Base-by-base conservation (phyloP, 2,329 filamentous ascomycete genomes). In the Phyllosticta paracitricarpa region DNA sequence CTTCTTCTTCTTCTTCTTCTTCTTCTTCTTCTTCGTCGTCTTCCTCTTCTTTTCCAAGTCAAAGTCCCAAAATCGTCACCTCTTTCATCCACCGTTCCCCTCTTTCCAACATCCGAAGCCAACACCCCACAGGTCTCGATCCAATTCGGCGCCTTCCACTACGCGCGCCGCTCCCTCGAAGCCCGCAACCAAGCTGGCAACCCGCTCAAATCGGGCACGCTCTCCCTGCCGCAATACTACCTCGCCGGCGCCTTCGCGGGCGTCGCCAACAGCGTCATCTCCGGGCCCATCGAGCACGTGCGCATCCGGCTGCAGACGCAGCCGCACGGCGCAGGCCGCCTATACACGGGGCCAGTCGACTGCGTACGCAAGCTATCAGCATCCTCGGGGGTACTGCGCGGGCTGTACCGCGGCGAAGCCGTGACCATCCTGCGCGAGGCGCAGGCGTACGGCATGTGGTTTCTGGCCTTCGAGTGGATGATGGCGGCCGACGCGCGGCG, bases 131-230 rank as follows among this genome's bases (percentile, higher is more conserved):
- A 80, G 78, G 81, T 86, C 54, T 97, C 91, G n/a, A 88, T 99
- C 69, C 94, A 99, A 80, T 99, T 99, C 75, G 94, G 92, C 65
- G 94, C 89, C 69, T 99, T 97, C 82, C 91, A 97, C 80, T 87
- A 89, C 71, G 92, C 93, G 8, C 89, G 90, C 63, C 89, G 94
- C 63, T 87, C 84, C 70, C 86, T 99, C 72, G 93, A 97, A 78
- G 79, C 83, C 54, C 81, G 82, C 66, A 96, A 96, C 76, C 67
- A 79, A 65, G 76, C 65, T 14, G 77, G 68, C 66, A 73, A 64
- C 62, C 68, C 73, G 54, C 6, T 19, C 9, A 57, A 64, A 68
- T 64, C 72, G 72, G 67, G 66, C 67, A 54, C 73, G 56, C 84
- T 97, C 30, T 84, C 83, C 24, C 96, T 96, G 76, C 74, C 77